Evolutionary conservation across 768 basidiomycete genomes (phyloP), one percentile per base, ranked within the genome.

Genomic region (Mycena galericulata): DNA sequence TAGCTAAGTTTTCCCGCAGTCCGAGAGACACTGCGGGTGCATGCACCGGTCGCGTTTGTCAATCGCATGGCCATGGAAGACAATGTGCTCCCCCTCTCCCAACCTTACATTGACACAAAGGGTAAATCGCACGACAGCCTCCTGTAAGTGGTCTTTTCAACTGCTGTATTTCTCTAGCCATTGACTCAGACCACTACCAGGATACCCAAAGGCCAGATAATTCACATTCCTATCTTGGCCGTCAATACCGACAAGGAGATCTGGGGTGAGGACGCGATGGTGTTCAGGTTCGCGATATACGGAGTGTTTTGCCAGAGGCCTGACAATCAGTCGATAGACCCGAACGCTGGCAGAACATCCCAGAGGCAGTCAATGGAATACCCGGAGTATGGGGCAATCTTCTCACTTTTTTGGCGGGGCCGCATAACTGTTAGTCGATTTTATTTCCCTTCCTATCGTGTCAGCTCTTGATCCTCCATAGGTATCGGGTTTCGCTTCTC

Each of bases 401-500:
- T 69, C 73, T 91, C 36, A 84, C 87, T 0, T 92, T 92, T 82
- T 71, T 89, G 2, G 88, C 88, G 30, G 91, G 91, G 24, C 24
- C 27, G n/a, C 49, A 50, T 26, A 50, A 50, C 12, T 50, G 49
- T 50, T 24, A 9, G 49, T 50, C 8, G 34, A 36, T 36, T 36
- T 36, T 36, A 36, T 14, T 36, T 36, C 34, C 34, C 34, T 36
- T 4, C 26, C 26, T 26, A 24, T 49, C 15, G 15, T 50, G 20
- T n/a, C 29, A 8, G 49, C 12, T 10, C 9, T 50, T 36, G 34
- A 36, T 36, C 34, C 9, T 26, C 15, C 49, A 50, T 27, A 29
- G 22, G 91, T 69, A 91, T 92, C 36, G 90, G 90, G 0, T 91
- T 87, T 74, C 85, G 88, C 8, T 92, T 92, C 73, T 82, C 91